These are phyloP conservation scores for Pseudopithomyces maydicus DNA, from an alignment of 2,329 filamentous ascomycete species.

Conservation along the genomic window DNA sequence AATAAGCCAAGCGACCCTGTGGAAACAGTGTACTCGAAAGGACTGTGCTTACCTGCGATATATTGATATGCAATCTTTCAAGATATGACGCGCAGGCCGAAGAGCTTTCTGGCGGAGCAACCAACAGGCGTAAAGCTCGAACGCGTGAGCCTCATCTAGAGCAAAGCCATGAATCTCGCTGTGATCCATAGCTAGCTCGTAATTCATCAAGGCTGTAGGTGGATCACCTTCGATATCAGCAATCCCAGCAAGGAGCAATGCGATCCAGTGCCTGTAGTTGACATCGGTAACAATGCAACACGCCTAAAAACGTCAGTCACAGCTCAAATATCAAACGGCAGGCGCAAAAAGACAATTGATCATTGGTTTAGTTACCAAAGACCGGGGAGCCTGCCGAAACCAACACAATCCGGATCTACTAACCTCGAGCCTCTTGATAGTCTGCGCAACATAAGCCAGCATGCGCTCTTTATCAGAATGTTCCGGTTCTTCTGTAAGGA, in stretches of 20 bases:
- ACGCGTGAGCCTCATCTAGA: constrained; percentile 74
- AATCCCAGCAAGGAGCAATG: constrained; percentile 70
- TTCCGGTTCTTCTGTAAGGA: constrained; percentile 44
- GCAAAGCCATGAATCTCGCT: constrained; percentile 68
- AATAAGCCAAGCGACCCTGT: neutral
- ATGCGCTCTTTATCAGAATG: constrained; percentile 52
- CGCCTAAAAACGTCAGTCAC: constrained; percentile 33
- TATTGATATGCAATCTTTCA: constrained; percentile 70
- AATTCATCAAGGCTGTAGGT: constrained; percentile 61
- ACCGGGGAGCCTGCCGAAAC: neutral
- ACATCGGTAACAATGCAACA: constrained; percentile 69
- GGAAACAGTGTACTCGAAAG: neutral
- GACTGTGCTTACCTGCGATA: constrained; percentile 54
- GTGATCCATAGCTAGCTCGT: constrained; percentile 75
- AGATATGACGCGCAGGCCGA: constrained; percentile 70
- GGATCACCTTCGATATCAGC: constrained; percentile 65
- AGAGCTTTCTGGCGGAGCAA: constrained; percentile 69
- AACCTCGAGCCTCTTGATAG: constrained; percentile 63
- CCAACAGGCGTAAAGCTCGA: constrained; percentile 75
- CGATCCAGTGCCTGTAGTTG: constrained; percentile 74
- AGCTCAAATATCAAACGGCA: neutral
- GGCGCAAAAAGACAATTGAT: neutral
- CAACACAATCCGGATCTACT: neutral
- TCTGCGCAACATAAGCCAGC: constrained; percentile 58
- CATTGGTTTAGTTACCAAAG: neutral